These are phyloP conservation scores for Curvularia sp. DNA, from an alignment of 2,329 filamentous ascomycete species.

Conservation along the genomic window DNA sequence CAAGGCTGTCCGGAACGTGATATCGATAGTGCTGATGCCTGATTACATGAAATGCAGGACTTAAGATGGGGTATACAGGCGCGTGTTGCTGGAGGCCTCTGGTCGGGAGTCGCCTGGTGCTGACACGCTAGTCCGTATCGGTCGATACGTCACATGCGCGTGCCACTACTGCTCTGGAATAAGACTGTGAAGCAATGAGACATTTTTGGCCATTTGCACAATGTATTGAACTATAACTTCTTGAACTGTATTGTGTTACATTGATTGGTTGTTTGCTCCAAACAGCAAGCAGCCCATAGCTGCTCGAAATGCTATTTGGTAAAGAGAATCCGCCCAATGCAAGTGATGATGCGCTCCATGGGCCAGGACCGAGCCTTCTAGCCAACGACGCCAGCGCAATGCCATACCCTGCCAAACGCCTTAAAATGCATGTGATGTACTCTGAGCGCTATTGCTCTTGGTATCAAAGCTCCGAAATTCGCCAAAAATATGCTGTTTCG, in stretches of 20 bases:
- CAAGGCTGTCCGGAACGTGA: background rate
- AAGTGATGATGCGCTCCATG: background rate
- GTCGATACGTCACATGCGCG: conserved; percentile 5
- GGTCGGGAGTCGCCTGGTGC: conserved; percentile 19
- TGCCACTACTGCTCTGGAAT: background rate
- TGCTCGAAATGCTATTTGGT: background rate
- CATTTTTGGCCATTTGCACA: background rate
- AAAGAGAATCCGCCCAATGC: conserved; percentile 2
- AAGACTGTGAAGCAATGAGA: background rate
- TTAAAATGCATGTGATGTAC: conserved; percentile 19
- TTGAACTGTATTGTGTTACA: background rate
- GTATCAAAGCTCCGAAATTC: conserved; percentile 32
- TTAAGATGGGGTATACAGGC: conserved; percentile 21
- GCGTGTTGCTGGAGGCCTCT: conserved; percentile 17
- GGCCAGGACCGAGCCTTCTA: conserved; percentile 1
- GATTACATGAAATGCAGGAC: conserved; percentile 26
- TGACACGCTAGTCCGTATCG: conserved; percentile 17
- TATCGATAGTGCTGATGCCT: conserved; percentile 16
- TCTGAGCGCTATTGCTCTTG: conserved; percentile 22
- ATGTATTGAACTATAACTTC: background rate
- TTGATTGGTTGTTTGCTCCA: background rate
- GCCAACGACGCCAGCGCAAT: conserved; percentile 3
- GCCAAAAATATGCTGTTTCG: conserved; percentile 23
- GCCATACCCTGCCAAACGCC: conserved; percentile 25
- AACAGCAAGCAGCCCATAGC: conserved; percentile 3